Evolutionary conservation across 495 filamentous ascomycete genomes (phyloP), one percentile per base, ranked within the genome.

Genomic region (Chaetomium cochliodes): DNA sequence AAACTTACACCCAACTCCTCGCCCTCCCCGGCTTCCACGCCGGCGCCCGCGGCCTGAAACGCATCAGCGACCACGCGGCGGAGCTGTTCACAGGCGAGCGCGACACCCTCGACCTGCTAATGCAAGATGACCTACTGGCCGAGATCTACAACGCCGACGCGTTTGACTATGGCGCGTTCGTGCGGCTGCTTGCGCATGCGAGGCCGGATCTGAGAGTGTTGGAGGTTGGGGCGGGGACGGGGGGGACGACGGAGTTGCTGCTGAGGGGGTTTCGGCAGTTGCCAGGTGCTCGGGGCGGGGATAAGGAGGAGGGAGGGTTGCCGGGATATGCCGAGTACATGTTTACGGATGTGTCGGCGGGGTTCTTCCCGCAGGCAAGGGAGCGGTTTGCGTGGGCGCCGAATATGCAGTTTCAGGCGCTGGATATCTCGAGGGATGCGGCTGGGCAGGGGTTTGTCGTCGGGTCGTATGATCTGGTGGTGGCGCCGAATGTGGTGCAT

Each of bases 201-300:
- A 2, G 37, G 15, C 55, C 55, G 22, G 68, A 66, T 41, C 62
- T 80, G 50, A 69, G 73, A 13, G 70, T 79, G 25, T 73, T 87
- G 2, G 84, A 87, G 63, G 75, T 87, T 41, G 84, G 85, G 6
- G 80, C 80, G 0, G 84, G 82, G 0, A 86, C 82, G 78, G 49
- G 77, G 18, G 74, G 79, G 6, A 85, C 85, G 4, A 72, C 71
- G 5, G 63, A 69, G 2, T 68, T 76, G 18, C 60, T 85, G 6
- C 63, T 47, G 39, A 76, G 0, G 70, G 70, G 4, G 25, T 23
- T 52, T 1, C 2, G 28, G 28, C 3, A 6, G 28, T 6, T 2
- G 28, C 3, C 6, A 3, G 28, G 28, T 2, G 28, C 3, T 30
- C 72, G 83, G 5, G 69, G 72, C 20, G 64, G 5, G 26, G 26